Conservation (phyloP, 176 grass and related monocot species). For the Chrysopogon serrulatus region DNA sequence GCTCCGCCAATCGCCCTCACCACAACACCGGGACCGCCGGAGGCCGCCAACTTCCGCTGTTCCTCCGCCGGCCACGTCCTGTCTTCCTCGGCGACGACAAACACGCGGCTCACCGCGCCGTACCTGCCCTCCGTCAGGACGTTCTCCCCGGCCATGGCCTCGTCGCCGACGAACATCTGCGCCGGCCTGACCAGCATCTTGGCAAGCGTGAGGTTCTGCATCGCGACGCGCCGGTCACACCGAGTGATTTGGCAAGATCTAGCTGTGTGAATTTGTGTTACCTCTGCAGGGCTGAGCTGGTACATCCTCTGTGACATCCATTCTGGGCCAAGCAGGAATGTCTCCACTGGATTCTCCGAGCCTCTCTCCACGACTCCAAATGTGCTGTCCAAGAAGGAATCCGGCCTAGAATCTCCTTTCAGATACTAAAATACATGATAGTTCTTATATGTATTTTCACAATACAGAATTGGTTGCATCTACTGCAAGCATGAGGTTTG, state of each 20-base stretch:
- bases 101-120: conserved; percentile 3
- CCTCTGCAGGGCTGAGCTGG: conserved; percentile 38
- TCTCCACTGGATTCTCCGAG: not conserved
- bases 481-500: not conserved
- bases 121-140: not conserved
- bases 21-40: not conserved
- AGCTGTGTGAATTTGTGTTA: not conserved
- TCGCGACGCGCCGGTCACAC: not conserved
- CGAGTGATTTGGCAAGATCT: not conserved
- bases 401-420: not conserved
- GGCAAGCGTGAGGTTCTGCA: conserved; percentile 19
- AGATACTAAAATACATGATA: not conserved
- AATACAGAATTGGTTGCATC: not conserved
- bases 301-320: conserved; percentile 31
- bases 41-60: not conserved
- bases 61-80: conserved; percentile 9
- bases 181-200: conserved; percentile 13
- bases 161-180: not conserved
- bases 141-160: not conserved
- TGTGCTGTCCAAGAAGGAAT: conserved; percentile 2
- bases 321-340: not conserved
- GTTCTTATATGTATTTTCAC: not conserved
- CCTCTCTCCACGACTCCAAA: not conserved
- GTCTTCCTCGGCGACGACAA: conserved; percentile 13
- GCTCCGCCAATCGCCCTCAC: not conserved